Evolutionary conservation across 2,329 filamentous ascomycete genomes (phyloP), one percentile per base, ranked within the genome.

Genomic region (Aschersonia sp.): DNA sequence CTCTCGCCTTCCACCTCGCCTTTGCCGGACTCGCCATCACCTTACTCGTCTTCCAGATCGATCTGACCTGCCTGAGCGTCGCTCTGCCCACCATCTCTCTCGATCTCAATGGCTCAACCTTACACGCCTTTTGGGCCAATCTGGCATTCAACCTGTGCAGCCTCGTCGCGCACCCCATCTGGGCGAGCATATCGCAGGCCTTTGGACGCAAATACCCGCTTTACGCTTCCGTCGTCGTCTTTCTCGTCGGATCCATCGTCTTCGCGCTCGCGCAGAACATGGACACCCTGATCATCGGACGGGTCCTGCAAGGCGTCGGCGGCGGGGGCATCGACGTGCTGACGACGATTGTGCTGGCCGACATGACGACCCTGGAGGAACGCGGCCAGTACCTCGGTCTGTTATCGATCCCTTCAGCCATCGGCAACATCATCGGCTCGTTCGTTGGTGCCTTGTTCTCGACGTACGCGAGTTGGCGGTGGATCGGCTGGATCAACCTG

Each of bases 71-170:
- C 5, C 29, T 46, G 35, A 9, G 38, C 9, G 30, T 43, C 10
- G 30, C 45, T 45, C 29, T 9, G 30, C 40, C 59, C 59, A 47
- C 51, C 5, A 76, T 80, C 48, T 69, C 75, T 7, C 54, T 61
- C 28, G 70, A 72, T 40, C 64, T 80, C 3, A 53, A 68, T 40
- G 75, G 75, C 30, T 71, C 71, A 0, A 74, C 74, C 2, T 72
- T 79, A 32, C 69, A 85, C 61, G 78, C 80, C 0, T 85, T 85
- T 56, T 86, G 82, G 83, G 74, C 79, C 3, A 82, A 80, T 2
- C 84, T 82, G 3, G 78, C 79, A 12, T 87, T 83, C 54, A 67
- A 86, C 3, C 71, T 87, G 4, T 76, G 78, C 5, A 78, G 75
- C 48, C 78, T 80, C 4, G 73, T 79, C 30, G 71, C 75, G 44